Conservation (phyloP, 2,329 filamentous ascomycete genomes). For the Colletotrichum eremochloae region DNA sequence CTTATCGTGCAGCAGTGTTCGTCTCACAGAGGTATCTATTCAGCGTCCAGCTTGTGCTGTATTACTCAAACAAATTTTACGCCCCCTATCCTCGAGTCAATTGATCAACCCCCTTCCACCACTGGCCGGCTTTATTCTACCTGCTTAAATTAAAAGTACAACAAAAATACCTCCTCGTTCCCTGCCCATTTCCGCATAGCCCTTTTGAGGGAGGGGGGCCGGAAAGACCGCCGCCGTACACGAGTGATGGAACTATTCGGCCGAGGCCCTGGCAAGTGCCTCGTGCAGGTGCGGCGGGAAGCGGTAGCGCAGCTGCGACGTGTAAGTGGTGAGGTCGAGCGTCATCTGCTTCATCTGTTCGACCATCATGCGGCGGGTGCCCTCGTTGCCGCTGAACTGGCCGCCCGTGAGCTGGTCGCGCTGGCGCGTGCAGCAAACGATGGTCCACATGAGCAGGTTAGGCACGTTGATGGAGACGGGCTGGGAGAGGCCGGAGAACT, state of each 20-base stretch:
- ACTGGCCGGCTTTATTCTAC: background rate
- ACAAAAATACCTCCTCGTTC: background rate
- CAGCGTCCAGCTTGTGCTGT: slow-evolving; percentile 20
- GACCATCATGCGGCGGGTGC: slow-evolving; percentile 73
- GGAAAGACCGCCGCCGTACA: background rate
- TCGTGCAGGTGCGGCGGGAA: slow-evolving; percentile 90
- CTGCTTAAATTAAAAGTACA: background rate
- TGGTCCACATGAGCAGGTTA: slow-evolving; percentile 93
- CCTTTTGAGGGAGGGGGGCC: background rate
- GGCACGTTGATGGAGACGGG: slow-evolving; percentile 91
- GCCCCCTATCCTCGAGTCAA: slow-evolving; percentile 1
- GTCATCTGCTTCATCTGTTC: slow-evolving; percentile 83
- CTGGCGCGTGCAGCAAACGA: slow-evolving; percentile 86
- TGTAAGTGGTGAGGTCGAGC: slow-evolving; percentile 93
- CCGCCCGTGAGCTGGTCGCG: slow-evolving; percentile 77
- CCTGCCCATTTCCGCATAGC: background rate
- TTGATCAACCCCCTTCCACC: background rate
- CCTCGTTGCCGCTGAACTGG: slow-evolving; percentile 81
- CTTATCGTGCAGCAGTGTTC: background rate
- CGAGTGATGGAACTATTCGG: slow-evolving; percentile 63
- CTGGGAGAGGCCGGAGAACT: slow-evolving; percentile 82
- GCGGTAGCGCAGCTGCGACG: slow-evolving; percentile 91
- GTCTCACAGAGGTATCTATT: slow-evolving; percentile 21
- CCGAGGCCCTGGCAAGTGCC: slow-evolving; percentile 84
- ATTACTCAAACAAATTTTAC: slow-evolving; percentile 36